phyloP scores from a whole-genome alignment of 495 filamentous ascomycete genomes.

The Sabuloglossum arenarium region DNA sequence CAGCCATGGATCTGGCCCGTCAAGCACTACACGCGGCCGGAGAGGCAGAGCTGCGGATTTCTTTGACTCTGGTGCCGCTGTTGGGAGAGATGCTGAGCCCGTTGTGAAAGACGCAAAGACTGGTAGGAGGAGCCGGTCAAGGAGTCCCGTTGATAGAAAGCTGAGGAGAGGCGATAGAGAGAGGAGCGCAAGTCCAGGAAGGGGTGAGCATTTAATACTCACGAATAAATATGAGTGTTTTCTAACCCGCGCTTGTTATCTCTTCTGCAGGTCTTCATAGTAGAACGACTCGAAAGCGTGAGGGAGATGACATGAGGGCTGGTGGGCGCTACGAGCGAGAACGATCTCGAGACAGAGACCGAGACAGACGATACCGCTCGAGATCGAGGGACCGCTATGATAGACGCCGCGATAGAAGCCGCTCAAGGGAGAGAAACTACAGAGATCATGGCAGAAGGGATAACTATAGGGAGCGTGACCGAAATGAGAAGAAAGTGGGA shows the following conservation, averaged over 20 bases:
- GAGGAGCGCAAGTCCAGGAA: not conserved
- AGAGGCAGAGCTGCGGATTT: conserved; percentile 1
- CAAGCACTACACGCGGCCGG: not conserved
- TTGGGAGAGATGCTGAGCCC: not conserved
- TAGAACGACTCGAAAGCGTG: not conserved
- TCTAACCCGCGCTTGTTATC: not conserved
- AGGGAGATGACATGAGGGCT: not conserved
- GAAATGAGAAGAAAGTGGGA: conserved; percentile 5
- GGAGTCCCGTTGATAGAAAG: not conserved
- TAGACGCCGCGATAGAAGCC: conserved; percentile 11
- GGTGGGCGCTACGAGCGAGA: conserved; percentile 13
- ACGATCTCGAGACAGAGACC: conserved; percentile 19
- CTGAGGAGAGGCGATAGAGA: not conserved
- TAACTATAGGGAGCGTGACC: conserved; percentile 18
- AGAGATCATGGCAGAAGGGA: conserved; percentile 15
- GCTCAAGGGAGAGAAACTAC: conserved; percentile 14
- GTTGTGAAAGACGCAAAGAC: not conserved
- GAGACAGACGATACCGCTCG: conserved; percentile 18
- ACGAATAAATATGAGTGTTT: not conserved
- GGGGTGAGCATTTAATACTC: not conserved
- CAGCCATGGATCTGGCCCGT: not conserved
- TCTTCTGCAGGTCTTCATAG: not conserved
- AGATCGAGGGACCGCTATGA: conserved; percentile 18
- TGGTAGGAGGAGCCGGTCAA: not conserved
- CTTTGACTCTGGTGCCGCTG: not conserved